Evolutionary conservation across 1,284 basidiomycete genomes (phyloP).

Genomic region (Retiboletus flavoniger): DNA sequence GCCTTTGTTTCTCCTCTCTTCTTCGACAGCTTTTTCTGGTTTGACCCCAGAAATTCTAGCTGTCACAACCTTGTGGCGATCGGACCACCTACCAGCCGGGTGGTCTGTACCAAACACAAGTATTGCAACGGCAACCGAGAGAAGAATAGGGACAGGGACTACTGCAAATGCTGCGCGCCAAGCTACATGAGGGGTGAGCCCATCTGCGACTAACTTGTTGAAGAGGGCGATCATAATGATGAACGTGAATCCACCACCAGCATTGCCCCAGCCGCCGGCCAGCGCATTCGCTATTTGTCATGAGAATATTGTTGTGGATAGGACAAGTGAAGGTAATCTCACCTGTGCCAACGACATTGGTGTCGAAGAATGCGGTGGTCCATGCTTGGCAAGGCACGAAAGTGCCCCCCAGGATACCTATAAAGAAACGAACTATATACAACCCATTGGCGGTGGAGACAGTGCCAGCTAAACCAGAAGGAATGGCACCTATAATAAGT

Average conservation of each 20-base stretch:
- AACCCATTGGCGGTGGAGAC: constrained; percentile 45
- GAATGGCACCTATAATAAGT: constrained; percentile 60
- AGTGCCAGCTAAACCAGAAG: constrained; percentile 61
- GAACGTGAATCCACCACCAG: constrained; percentile 54
- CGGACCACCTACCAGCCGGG: constrained; percentile 57
- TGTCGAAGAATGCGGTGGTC: constrained; percentile 63
- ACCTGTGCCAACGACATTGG: constrained; percentile 52
- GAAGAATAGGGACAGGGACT: constrained; percentile 57
- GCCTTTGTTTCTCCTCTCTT: too few species aligned
- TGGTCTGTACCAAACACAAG: constrained; percentile 60
- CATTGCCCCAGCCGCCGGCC: constrained; percentile 54
- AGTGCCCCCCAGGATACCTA: constrained; percentile 55
- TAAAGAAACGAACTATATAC: constrained; percentile 38
- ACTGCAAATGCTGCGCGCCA: constrained; percentile 61
- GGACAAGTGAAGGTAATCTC: background rate
- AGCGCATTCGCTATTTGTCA: constrained; percentile 45
- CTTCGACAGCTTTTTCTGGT: too few species aligned
- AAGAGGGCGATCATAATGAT: constrained; percentile 62
- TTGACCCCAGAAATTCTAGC: too few species aligned
- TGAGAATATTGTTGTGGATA: too few species aligned
- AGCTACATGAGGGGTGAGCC: constrained; percentile 45
- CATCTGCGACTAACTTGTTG: constrained; percentile 41
- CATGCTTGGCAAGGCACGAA: constrained; percentile 61
- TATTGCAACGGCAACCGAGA: constrained; percentile 44
- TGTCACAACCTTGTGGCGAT: constrained; percentile 46